These are phyloP conservation scores for Ganoderma boninense DNA, from an alignment of 1,284 basidiomycete genomes.

Conservation along the genomic window DNA sequence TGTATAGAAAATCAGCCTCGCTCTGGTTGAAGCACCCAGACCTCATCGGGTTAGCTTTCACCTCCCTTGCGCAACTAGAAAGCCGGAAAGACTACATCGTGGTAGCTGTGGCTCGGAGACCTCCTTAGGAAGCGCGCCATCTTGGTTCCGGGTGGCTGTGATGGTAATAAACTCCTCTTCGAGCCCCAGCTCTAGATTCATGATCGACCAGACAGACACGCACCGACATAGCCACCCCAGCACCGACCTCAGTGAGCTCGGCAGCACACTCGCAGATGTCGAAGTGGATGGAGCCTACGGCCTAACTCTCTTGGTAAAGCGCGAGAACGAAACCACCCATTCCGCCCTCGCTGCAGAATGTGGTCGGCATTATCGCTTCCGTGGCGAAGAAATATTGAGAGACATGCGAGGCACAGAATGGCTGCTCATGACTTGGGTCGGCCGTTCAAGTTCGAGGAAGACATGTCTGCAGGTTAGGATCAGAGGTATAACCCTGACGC, in stretches of 20 bases:
- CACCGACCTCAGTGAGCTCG: slow-evolving; percentile 50
- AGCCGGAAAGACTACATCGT: no score
- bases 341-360: slow-evolving; percentile 46
- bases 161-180: slow-evolving; percentile 29
- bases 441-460: neutral
- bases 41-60: neutral
- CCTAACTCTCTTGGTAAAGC: slow-evolving; percentile 43
- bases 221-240: slow-evolving; percentile 46
- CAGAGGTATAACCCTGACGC: no score
- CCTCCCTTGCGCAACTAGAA: neutral
- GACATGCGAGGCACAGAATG: neutral
- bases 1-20: no score
- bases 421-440: neutral
- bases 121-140: neutral
- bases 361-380: neutral
- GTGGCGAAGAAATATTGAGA: neutral
- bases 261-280: slow-evolving; percentile 51
- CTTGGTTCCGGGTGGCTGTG: neutral
- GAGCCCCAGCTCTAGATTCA: slow-evolving; percentile 34
- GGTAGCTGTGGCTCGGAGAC: no score
- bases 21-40: no score
- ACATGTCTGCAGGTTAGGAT: neutral
- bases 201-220: slow-evolving; percentile 33
- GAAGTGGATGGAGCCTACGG: slow-evolving; percentile 45
- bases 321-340: slow-evolving; percentile 47